phyloP scores from a whole-genome alignment of 1,284 basidiomycete species.

The Sparassis latifolia region DNA sequence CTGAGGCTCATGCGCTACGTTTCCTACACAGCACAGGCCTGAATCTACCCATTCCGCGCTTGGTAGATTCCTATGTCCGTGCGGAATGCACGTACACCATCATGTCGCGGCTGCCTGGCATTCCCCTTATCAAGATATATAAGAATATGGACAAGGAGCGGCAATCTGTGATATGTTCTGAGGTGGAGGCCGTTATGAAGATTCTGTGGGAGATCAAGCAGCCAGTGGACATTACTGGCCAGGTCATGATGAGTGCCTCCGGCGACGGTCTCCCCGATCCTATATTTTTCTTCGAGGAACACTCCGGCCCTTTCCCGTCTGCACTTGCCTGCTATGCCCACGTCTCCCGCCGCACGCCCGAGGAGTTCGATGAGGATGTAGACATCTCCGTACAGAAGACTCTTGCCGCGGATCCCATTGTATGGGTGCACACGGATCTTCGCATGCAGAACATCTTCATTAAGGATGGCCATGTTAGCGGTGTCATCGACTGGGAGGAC shows the following conservation, averaged over 20 bases:
- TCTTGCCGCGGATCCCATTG: slow-evolving; percentile 12
- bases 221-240: slow-evolving; percentile 7
- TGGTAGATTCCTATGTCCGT: no score
- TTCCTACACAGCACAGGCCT: no score
- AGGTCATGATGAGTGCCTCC: slow-evolving; percentile 20
- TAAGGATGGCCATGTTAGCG: slow-evolving; percentile 15
- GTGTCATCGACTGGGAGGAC: slow-evolving; percentile 23
- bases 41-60: no score
- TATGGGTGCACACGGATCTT: slow-evolving; percentile 19
- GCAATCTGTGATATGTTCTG: slow-evolving; percentile 7
- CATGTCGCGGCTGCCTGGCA: no score
- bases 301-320: slow-evolving; percentile 14
- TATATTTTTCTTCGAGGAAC: slow-evolving; percentile 6
- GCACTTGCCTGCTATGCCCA: slow-evolving; percentile 10
- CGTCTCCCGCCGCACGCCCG: slow-evolving; percentile 6
- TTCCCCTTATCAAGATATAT: neutral
- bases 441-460: slow-evolving; percentile 18
- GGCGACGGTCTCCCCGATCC: slow-evolving; percentile 19
- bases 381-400: neutral
- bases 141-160: neutral
- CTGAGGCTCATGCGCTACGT: no score
- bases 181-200: slow-evolving; percentile 11
- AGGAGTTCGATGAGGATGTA: slow-evolving; percentile 1
- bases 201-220: slow-evolving; percentile 15
- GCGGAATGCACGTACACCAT: no score